Percentiles rank a stretch among this genome's conserved stretches.
Evolutionary conservation across 768 basidiomycete genomes (phyloP).

Genomic region (Austroboletus eburneus): DNA sequence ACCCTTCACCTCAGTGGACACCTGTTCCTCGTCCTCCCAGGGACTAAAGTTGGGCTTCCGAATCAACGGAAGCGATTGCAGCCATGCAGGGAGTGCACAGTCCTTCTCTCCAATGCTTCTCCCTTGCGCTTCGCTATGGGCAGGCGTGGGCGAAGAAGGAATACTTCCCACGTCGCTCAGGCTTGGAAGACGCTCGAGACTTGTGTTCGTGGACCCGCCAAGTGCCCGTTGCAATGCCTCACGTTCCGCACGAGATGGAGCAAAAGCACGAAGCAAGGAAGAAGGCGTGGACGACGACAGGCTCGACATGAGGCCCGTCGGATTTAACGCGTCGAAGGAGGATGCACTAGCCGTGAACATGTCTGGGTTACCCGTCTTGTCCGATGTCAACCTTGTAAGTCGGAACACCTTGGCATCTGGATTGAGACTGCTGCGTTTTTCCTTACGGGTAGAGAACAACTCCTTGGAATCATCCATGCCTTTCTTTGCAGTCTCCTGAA

Average conservation of each 20-base stretch:
- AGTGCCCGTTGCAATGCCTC: conserved; percentile 79
- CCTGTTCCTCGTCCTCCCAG: conserved; percentile 70
- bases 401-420: conserved; percentile 85
- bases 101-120: conserved; percentile 22
- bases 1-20: conserved; percentile 15
- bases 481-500: conserved; percentile 10
- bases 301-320: conserved; percentile 47
- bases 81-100: conserved; percentile 56
- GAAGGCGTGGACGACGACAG: conserved; percentile 40
- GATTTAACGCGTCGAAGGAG: conserved; percentile 56
- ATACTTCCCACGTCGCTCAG: conserved; percentile 72
- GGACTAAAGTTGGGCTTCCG: conserved; percentile 76
- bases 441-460: conserved; percentile 44
- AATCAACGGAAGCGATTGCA: conserved; percentile 60
- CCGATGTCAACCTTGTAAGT: conserved; percentile 33
- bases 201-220: conserved; percentile 68
- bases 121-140: conserved; percentile 35
- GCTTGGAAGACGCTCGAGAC: conserved; percentile 74
- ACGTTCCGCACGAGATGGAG: conserved; percentile 83
- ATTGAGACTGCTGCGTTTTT: conserved; percentile 66
- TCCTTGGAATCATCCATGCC: conserved; percentile 34
- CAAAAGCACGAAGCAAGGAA: conserved; percentile 73
- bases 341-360: conserved; percentile 6
- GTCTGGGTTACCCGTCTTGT: conserved; percentile 12
- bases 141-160: conserved; percentile 60